Evolutionary conservation across 2,329 filamentous ascomycete genomes (phyloP).

Genomic region (Ampelomyces quisqualis): DNA sequence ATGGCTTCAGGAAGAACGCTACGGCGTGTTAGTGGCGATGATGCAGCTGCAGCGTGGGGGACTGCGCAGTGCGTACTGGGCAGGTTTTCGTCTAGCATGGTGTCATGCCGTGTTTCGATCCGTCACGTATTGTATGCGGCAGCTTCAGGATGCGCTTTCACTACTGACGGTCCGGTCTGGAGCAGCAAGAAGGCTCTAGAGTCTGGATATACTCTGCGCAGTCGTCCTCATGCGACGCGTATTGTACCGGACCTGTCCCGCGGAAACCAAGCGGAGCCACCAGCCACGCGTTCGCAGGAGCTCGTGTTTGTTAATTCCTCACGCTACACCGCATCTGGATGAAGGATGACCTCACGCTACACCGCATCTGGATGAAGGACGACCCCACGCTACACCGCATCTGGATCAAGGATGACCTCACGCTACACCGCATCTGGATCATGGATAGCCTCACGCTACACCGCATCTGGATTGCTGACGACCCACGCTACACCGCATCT

Average conservation of each 20-base stretch:
- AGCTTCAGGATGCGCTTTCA: neutral
- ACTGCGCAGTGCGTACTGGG: conserved; percentile 64
- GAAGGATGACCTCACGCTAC: no score
- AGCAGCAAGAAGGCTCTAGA: conserved; percentile 1
- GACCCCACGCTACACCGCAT: no score
- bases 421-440: no score
- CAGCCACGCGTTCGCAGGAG: no score
- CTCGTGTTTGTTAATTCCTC: no score
- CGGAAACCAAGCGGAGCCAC: neutral
- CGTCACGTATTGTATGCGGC: neutral
- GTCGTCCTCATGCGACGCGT: conserved; percentile 11
- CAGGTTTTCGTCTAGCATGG: conserved; percentile 93
- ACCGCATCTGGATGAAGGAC: no score
- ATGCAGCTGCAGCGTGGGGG: neutral
- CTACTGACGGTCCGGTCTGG: neutral
- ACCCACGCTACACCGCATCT: no score
- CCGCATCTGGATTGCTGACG: no score
- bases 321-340: no score
- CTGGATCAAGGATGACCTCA: no score
- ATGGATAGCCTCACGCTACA: no score
- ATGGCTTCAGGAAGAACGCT: conserved; percentile 62
- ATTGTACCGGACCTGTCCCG: conserved; percentile 5
- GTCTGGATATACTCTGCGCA: neutral
- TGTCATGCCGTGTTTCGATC: conserved; percentile 17
- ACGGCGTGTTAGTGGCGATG: conserved; percentile 22